A percentile compares a stretch with the other conserved stretches of the same genome.
Conservation (phyloP, 306 rosid species). For the Malus fusca region DNA sequence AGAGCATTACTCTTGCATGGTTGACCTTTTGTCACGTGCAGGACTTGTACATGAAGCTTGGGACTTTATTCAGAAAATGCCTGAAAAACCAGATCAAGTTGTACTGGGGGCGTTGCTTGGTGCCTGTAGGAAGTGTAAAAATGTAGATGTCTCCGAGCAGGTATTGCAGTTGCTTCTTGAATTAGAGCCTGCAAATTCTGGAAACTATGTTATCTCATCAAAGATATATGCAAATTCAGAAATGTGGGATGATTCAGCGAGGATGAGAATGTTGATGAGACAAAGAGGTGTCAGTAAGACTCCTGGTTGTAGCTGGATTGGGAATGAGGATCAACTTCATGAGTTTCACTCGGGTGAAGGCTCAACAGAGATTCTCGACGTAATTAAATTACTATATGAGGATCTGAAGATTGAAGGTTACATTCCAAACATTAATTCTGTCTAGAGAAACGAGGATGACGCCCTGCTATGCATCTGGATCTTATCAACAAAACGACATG, state of each 20-base stretch:
- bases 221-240: slow-evolving; percentile 59
- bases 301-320: slow-evolving; percentile 99
- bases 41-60: slow-evolving; percentile 78
- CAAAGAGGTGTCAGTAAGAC: slow-evolving; percentile 74
- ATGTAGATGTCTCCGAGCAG: slow-evolving; percentile 56
- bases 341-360: slow-evolving; percentile 83
- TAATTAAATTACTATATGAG: slow-evolving; percentile 45
- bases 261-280: slow-evolving; percentile 80
- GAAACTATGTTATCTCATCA: slow-evolving; percentile 78
- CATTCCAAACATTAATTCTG: slow-evolving; percentile 36
- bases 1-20: slow-evolving; percentile 96
- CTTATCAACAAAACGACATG: not conserved
- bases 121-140: slow-evolving; percentile 67
- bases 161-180: slow-evolving; percentile 61
- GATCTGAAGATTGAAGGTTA: slow-evolving; percentile 76
- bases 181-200: slow-evolving; percentile 85
- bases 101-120: slow-evolving; percentile 77
- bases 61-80: slow-evolving; percentile 76
- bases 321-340: slow-evolving; percentile 48
- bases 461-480: not conserved
- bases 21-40: slow-evolving; percentile 82
- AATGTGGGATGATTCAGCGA: slow-evolving; percentile 85
- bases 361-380: slow-evolving; percentile 26
- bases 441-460: not conserved
- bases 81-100: slow-evolving; percentile 79